phyloP scores from a whole-genome alignment of 1,284 basidiomycete genomes.

The Inonotus obliquus region DNA sequence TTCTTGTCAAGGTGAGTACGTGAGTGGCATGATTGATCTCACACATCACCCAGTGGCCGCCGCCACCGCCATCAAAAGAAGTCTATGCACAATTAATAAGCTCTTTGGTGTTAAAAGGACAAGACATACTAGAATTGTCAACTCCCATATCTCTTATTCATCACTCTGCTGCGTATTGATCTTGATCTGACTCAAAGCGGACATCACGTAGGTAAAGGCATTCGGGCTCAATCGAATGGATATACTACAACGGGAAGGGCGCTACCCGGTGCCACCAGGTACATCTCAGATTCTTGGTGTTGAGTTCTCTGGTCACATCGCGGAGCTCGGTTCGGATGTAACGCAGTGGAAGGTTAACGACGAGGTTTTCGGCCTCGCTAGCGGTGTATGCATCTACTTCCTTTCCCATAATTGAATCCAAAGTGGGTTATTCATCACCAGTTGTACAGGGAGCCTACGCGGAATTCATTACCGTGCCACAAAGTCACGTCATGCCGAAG shows the following conservation, averaged over 20 bases:
- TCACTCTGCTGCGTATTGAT: not conserved
- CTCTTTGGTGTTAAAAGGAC: not conserved
- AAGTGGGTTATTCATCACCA: not conserved
- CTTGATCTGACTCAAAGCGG: not conserved
- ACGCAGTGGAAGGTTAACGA: slow-evolving; percentile 69
- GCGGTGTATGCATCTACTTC: slow-evolving; percentile 43
- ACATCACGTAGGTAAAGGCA: slow-evolving; percentile 51
- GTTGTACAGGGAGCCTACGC: slow-evolving; percentile 82
- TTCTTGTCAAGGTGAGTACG: slow-evolving; percentile 67
- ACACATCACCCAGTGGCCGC: too few species aligned
- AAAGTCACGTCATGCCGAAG: slow-evolving; percentile 73
- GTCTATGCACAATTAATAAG: not conserved
- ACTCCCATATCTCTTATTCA: not conserved
- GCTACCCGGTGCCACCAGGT: slow-evolving; percentile 77
- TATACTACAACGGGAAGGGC: slow-evolving; percentile 70
- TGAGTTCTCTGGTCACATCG: slow-evolving; percentile 81
- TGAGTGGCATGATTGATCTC: not conserved
- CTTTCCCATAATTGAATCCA: not conserved
- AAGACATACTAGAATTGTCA: not conserved
- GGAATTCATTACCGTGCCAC: slow-evolving; percentile 74
- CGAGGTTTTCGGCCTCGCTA: slow-evolving; percentile 82
- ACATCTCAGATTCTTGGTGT: slow-evolving; percentile 82
- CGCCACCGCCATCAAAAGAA: not conserved
- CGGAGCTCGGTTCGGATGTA: slow-evolving; percentile 51
- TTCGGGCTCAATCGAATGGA: slow-evolving; percentile 93